Evolutionary conservation across 2,329 filamentous ascomycete genomes (phyloP), one percentile per base, ranked within the genome.

Genomic region (Salinomyces thailandicus): DNA sequence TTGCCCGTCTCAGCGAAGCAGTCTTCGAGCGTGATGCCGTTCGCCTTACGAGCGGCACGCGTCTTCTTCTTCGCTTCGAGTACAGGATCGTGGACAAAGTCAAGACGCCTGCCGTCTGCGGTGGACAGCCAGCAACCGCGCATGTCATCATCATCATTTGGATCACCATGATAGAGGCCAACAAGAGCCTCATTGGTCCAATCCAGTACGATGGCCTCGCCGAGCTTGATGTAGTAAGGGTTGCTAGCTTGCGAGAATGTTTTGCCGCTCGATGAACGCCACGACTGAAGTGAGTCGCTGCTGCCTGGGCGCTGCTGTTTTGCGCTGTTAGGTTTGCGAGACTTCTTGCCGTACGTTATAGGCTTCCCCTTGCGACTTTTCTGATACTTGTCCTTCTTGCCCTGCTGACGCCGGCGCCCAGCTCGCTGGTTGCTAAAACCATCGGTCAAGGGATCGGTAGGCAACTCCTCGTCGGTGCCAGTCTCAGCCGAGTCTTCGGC

Each of bases 1-100:
- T 89, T 89, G 54, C 91, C 85, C 49, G 94, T 96, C 60, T 96
- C 91, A 41, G 87, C 81, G 37, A 98, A 73, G 55, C 91, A 98
- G 50, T 95, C 86, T 15, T 91, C 81, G 4, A 98, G 70, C 1
- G 78, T 79, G 46, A 95, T 79, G 18, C 91, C 91, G 36, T 77
- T 71, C 59, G 80, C 82, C 51, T 71, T 73, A 5, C 85, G 80
- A 40, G 66, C 67, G 33, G 68, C 67, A 24, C 87, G 80, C 36
- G 68, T 70, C 38, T 72, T 69, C 48, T 75, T 74, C 51, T 73
- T 77, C 36, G 69, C 72, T 22, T 74, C 67, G 5, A 95, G 68
- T 18, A 77, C 78, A 1, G 77, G 50, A 37, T 71, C 67, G 12
- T 59, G 51, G 6, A 66, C 45, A 63, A 55, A 85, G 75, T 39